Base-by-base conservation (phyloP, 352 stramenopile genomes). In the Phytophthora fragariae region DNA sequence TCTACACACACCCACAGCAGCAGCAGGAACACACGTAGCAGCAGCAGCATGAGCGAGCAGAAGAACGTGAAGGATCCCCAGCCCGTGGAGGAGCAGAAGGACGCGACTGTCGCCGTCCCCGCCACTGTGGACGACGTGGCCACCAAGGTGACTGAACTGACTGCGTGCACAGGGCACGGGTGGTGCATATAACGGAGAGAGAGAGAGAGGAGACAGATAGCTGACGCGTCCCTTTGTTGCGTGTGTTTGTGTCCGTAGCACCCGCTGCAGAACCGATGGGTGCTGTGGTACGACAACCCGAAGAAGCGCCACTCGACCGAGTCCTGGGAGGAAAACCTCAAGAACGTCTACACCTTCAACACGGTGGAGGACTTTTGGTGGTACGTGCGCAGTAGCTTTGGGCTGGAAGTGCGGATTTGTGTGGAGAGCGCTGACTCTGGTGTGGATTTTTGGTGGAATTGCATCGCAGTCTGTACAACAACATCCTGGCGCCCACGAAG, bases 311-410 rank as follows among this genome's bases (percentile, higher is more conserved):
- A 93, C 73, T 90, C 89, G 76, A 92, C 72, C 73, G 89, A 97
- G 75, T 91, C 84, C 21, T 97, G 90, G 90, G 90, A 96, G 74
- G 88, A 95, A 57, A 97, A 96, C 75, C 83, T 98, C 57, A 97
- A 97, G 77, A 92, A 93, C 62, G 89, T 98, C 59, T 98, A 91
- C 87, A 95, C 92, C 57, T 99, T 99, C 78, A 89, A 94, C 78
- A 98, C 93, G 21, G 95, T 98, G 61, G 95, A 99, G 76, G 92
- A 98, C 82, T 99, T 99, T 86, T 99, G 97, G 97, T 97, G 92
- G 76, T 94, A 79, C 69, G 88, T 8, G 3, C 19, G 47, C 19
- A 17, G 47, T 10, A 31, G 47, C 5, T 27, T 17, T 31, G 5
- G 19, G 47, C 47, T 12, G 47, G 17, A 24, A 27, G 17, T 44